phyloP scores from a whole-genome alignment of 495 filamentous ascomycete species.

The Penicillium ucsense region DNA sequence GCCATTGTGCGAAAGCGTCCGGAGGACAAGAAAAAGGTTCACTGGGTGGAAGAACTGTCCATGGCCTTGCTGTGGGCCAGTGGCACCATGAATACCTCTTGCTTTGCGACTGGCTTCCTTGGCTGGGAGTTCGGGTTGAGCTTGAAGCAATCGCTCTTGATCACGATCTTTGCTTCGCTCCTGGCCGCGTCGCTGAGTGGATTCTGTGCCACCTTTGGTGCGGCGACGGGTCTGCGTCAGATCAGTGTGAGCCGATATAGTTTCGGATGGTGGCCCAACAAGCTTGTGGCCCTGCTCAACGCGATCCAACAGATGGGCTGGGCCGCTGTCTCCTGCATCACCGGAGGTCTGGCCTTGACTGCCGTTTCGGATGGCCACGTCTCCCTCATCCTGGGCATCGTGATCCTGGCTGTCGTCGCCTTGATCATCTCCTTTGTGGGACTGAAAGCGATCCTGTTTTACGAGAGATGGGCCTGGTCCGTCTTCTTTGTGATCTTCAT shows the following conservation, averaged over 20 bases:
- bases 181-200: slow-evolving; percentile 6
- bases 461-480: slow-evolving; percentile 55
- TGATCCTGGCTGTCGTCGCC: slow-evolving; percentile 40
- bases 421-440: slow-evolving; percentile 52
- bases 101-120: slow-evolving; percentile 36
- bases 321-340: slow-evolving; percentile 28
- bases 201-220: slow-evolving; percentile 48
- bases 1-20: slow-evolving; percentile 39
- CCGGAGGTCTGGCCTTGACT: slow-evolving; percentile 26
- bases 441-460: slow-evolving; percentile 45
- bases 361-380: slow-evolving; percentile 27
- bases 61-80: slow-evolving; percentile 44
- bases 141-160: slow-evolving; percentile 24
- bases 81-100: slow-evolving; percentile 45
- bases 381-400: slow-evolving; percentile 29
- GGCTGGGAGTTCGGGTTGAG: slow-evolving; percentile 28
- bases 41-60: slow-evolving; percentile 24
- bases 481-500: slow-evolving; percentile 48
- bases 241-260: slow-evolving; percentile 53
- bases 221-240: slow-evolving; percentile 72
- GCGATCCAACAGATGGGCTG: slow-evolving; percentile 24
- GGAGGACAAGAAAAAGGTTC: slow-evolving; percentile 24
- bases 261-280: slow-evolving; percentile 24
- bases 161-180: slow-evolving; percentile 26
- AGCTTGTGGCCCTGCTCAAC: slow-evolving; percentile 20